phyloP scores from a whole-genome alignment of 495 filamentous ascomycete genomes.

The Aspergillus wentii region DNA sequence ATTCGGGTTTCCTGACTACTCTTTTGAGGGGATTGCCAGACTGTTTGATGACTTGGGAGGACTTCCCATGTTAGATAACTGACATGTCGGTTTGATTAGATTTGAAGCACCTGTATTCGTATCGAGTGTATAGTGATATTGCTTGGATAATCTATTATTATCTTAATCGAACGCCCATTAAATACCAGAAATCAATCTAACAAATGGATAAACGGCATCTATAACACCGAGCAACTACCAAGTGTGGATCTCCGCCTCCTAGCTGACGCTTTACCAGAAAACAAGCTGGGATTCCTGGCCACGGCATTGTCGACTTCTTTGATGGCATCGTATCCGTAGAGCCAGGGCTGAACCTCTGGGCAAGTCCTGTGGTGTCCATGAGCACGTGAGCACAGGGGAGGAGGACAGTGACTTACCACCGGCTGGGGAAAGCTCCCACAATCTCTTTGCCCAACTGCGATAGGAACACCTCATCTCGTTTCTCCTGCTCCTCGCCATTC shows the following conservation, averaged over 20 bases:
- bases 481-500: slow-evolving; percentile 50
- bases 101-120: too few relatives aligned
- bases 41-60: slow-evolving; percentile 35
- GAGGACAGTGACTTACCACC: slow-evolving; percentile 34
- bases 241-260: too few relatives aligned
- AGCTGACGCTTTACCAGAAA: too few relatives aligned
- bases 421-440: slow-evolving; percentile 49
- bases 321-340: slow-evolving; percentile 60
- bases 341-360: slow-evolving; percentile 52
- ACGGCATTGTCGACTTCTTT: slow-evolving; percentile 51
- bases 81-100: too few relatives aligned
- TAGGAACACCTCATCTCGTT: slow-evolving; percentile 45
- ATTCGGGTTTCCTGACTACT: slow-evolving; percentile 38
- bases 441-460: slow-evolving; percentile 35
- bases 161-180: too few relatives aligned
- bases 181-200: too few relatives aligned
- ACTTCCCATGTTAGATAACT: slow-evolving; percentile 29
- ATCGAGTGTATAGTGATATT: too few relatives aligned
- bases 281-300: slow-evolving; percentile 24
- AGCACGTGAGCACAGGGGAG: background rate
- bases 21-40: slow-evolving; percentile 34
- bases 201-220: too few relatives aligned
- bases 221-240: too few relatives aligned
- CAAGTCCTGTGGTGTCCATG: slow-evolving; percentile 39
- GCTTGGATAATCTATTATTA: too few relatives aligned